A percentile compares a stretch with the other conserved stretches of the same genome.
Conservation (phyloP, 2,329 filamentous ascomycete species). For the Colletotrichum shisoi region DNA sequence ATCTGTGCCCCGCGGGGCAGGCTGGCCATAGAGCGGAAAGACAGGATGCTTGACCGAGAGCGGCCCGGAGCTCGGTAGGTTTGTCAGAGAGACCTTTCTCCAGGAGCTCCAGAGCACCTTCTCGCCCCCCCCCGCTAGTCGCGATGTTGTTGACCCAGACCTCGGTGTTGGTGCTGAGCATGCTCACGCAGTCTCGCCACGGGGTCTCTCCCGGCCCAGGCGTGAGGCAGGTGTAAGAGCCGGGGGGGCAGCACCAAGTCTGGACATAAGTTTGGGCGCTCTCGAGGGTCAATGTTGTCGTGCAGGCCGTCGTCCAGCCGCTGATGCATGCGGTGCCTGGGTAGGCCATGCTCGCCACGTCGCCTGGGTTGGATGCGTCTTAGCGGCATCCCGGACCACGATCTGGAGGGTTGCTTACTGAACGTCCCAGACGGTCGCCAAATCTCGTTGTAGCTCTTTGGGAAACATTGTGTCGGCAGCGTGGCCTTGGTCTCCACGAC, state of each 20-base stretch:
- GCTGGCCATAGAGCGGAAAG: constrained; percentile 16
- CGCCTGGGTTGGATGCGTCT: neutral
- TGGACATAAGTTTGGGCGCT: constrained; percentile 3
- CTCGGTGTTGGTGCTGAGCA: constrained; percentile 17
- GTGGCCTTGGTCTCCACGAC: neutral
- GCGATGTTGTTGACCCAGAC: constrained; percentile 22
- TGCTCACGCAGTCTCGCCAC: constrained; percentile 15
- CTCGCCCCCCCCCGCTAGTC: constrained; percentile 4
- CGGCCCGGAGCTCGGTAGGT: neutral
- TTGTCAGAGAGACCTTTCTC: neutral
- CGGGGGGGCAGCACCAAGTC: constrained; percentile 23
- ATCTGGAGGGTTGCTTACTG: neutral
- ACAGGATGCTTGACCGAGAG: constrained; percentile 15
- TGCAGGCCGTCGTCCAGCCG: constrained; percentile 27
- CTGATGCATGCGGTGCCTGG: constrained; percentile 31
- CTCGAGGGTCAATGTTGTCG: neutral
- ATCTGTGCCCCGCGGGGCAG: too few relatives aligned
- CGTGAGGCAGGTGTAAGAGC: constrained; percentile 12
- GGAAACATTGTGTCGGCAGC: constrained; percentile 12
- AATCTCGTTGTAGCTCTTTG: constrained; percentile 5
- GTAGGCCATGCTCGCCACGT: constrained; percentile 17
- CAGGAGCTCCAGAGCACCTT: constrained; percentile 5
- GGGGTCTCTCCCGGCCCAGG: neutral
- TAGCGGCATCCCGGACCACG: neutral
- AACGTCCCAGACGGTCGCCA: constrained; percentile 4